Evolutionary conservation across 805 yeast species (phyloP), one percentile per base, ranked within the genome.

Genomic region (Candida alai): DNA sequence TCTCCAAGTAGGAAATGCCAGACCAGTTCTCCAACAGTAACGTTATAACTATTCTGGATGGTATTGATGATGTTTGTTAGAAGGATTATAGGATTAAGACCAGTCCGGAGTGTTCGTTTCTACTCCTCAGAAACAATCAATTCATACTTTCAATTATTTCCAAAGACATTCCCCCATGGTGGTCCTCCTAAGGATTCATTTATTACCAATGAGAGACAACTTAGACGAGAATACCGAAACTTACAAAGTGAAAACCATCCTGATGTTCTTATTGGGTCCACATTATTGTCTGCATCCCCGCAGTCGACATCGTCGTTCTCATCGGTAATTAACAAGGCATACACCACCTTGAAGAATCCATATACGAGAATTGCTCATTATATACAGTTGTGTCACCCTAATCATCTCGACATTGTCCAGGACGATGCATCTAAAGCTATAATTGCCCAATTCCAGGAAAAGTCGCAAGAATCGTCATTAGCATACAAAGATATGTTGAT

Each of bases 211-310:
- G 48, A 65, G 10, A 61, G 68, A 30, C 49, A 60, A 12, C 67
- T 90, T 30, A 72, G 95, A 33, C 72, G 76, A 38, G 97, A 93
- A 54, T 90, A 78, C 54, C 62, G 95, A 24, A 43, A 50, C 6
- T 62, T 88, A 19, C 97, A 90, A 56, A 74, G 83, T 23, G 66
- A 70, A 39, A 69, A 74, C 31, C 98, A 90, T 52, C 98, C 98
- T 0, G 98, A 90, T 60, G 65, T 68, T 40, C 62, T 62, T 13
- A 49, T 49, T 21, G 62, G 62, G 1, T 45, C 58, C 1, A 28
- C 49, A 1, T 40, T 51, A 28, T 43, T 43, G 43, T n/a, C 22
- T 6, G n/a, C 25, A 31, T 39, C 8, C 27, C 24, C 18, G 40
- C 22, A 7, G 32, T 31, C 4, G 28, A 33, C n/a, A 46, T 56